phyloP scores from a whole-genome alignment of 192 early-diverging fungal species.

The Rhizophagus sp. region DNA sequence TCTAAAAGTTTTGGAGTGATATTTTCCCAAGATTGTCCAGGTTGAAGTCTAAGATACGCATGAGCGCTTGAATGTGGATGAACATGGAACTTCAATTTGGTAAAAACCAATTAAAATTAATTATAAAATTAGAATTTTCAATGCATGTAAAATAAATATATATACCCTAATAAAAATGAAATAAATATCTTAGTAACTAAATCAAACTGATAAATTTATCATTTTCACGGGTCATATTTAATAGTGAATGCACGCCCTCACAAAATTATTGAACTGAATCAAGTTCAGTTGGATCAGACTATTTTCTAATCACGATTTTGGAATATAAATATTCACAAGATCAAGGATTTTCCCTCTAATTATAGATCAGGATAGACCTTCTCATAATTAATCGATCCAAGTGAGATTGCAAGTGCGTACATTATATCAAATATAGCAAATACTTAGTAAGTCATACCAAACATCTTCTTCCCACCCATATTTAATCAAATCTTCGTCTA shows the following conservation, averaged over 20 bases:
- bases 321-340: no score
- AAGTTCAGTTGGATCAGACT: neutral
- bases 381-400: neutral
- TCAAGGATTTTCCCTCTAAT: no score
- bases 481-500: slow-evolving; percentile 91
- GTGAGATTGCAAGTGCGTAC: neutral
- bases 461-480: slow-evolving; percentile 95
- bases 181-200: neutral
- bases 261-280: neutral
- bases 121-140: neutral
- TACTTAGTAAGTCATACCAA: slow-evolving; percentile 49
- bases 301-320: no score
- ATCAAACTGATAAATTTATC: neutral
- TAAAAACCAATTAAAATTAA: neutral
- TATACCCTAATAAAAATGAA: neutral
- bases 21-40: slow-evolving; percentile 74
- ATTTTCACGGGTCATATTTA: neutral
- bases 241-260: neutral
- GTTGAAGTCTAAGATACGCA: slow-evolving; percentile 85
- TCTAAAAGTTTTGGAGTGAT: slow-evolving; percentile 73
- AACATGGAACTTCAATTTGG: slow-evolving; percentile 81
- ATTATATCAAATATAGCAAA: neutral
- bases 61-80: slow-evolving; percentile 98
- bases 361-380: no score
- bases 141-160: neutral